These are phyloP conservation scores for Coniosporium tulheliwenetii DNA, from an alignment of 2,329 filamentous ascomycete species.

Conservation along the genomic window DNA sequence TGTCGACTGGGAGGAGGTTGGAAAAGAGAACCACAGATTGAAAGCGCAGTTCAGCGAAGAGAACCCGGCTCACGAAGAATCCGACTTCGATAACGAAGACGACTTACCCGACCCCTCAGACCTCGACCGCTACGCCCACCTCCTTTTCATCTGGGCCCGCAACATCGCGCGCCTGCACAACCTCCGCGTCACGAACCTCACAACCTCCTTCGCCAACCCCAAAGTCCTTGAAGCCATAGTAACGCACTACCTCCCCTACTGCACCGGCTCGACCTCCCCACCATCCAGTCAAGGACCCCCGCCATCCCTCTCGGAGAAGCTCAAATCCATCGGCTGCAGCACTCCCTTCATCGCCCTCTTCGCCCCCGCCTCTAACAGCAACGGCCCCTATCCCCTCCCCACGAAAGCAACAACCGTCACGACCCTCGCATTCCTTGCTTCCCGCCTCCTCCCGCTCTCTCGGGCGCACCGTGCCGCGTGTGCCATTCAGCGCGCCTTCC, in stretches of 20 bases:
- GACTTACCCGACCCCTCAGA: conserved; percentile 15
- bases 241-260: conserved; percentile 36
- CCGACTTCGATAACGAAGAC: conserved; percentile 7
- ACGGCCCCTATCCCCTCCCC: conserved; percentile 26
- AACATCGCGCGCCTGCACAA: conserved; percentile 31
- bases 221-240: conserved; percentile 39
- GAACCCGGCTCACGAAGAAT: conserved; percentile 6
- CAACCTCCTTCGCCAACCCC: conserved; percentile 41
- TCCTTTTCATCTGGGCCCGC: conserved; percentile 42
- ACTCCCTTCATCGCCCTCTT: conserved; percentile 30
- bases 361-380: conserved; percentile 10
- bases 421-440: conserved; percentile 43
- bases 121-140: conserved; percentile 17
- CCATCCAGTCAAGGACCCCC: no score
- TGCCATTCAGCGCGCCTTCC: conserved; percentile 37
- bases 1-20: conserved; percentile 39
- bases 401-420: conserved; percentile 39
- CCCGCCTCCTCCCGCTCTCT: conserved; percentile 37
- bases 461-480: conserved; percentile 33
- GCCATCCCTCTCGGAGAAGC: conserved; percentile 16
- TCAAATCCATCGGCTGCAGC: conserved; percentile 25
- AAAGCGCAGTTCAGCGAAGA: conserved; percentile 4
- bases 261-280: neutral
- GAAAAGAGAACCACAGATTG: conserved; percentile 34
- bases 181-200: conserved; percentile 36